Evolutionary conservation across 1,284 basidiomycete species (phyloP), one percentile per base, ranked within the genome.

Genomic region (Cystobasidiaceae sp.): DNA sequence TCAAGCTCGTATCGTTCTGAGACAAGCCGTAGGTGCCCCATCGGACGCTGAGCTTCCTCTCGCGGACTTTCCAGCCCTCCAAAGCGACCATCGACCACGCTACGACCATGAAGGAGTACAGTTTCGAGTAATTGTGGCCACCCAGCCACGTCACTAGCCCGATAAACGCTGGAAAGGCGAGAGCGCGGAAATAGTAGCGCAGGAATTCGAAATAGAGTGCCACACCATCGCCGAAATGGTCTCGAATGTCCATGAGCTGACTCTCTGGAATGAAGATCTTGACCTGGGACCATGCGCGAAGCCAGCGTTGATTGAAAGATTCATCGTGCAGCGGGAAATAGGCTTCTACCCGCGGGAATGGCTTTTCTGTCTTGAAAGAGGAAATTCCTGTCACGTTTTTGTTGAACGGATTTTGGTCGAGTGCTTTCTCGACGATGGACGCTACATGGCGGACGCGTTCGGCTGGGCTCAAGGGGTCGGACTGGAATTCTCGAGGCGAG

Each of bases 121-220:
- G 67, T 3, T 87, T 82, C 2, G 87, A 87, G 76, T 90, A 94
- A 0, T 67, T 39, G n/a, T 70, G 46, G 2, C 70, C 69, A 84
- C 82, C 7, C 81, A 82, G 19, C 83, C 82, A 74, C 86, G 81
- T 79, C 66, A 76, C 70, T 13, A 74, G 49, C 11, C 74, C 68
- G 11, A 77, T 73, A 57, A 76, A 65, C n/a, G 75, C 62, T 21
- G 41, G 77, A 72, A 58, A 78, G 67, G 66, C 33, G 58, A 76
- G 59, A 6, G 69, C 56, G 19, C 62, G 44, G 76, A 85, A 82
- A 79, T 97, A 97, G 65, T 84, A 84, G 2, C 85, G 83, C 9
- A 97, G 81, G 79, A 93, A 96, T 58, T 85, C 84, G 76, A 93
- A 96, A 78, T 97, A 96, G 27, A 93, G 82, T n/a, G 90, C 89